Conservation (phyloP, 768 basidiomycete genomes). For the Steccherinum ochraceum region DNA sequence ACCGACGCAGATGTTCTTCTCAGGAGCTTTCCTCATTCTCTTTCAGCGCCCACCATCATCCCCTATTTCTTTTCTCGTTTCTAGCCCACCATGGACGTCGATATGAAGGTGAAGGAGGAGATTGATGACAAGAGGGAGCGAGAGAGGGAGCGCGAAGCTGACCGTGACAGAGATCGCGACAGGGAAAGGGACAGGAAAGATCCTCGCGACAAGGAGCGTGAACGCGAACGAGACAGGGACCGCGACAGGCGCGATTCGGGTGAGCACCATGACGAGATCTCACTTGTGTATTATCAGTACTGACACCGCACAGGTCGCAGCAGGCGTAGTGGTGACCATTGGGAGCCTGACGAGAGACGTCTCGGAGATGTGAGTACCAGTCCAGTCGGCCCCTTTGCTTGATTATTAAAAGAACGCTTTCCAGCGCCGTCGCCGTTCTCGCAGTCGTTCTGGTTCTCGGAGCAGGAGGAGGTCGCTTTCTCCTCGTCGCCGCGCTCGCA, state of each 20-base stretch:
- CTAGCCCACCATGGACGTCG: slow-evolving; percentile 76
- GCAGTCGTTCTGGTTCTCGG: slow-evolving; percentile 60
- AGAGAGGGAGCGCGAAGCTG: slow-evolving; percentile 36
- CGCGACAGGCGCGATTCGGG: slow-evolving; percentile 53
- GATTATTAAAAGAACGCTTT: slow-evolving; percentile 6
- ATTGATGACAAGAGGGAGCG: slow-evolving; percentile 52
- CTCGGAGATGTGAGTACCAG: slow-evolving; percentile 55
- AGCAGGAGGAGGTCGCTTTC: slow-evolving; percentile 65
- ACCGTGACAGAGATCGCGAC: slow-evolving; percentile 36
- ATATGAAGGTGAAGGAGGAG: slow-evolving; percentile 77
- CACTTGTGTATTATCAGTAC: neutral
- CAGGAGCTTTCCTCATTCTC: no score
- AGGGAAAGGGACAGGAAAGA: slow-evolving; percentile 31
- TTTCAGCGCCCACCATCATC: no score
- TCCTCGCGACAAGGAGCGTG: slow-evolving; percentile 33
- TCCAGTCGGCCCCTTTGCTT: no score
- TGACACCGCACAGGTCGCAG: slow-evolving; percentile 1
- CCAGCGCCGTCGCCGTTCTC: slow-evolving; percentile 65
- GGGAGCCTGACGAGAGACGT: slow-evolving; percentile 79
- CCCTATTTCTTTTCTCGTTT: no score
- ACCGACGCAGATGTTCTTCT: no score
- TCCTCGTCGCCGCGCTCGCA: slow-evolving; percentile 52
- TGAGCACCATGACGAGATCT: slow-evolving; percentile 26
- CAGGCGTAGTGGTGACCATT: slow-evolving; percentile 53
- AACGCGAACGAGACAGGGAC: slow-evolving; percentile 33